Evolutionary conservation across 2,329 filamentous ascomycete species (phyloP), one percentile per base, ranked within the genome.

Genomic region (Calonectria leucothoes): DNA sequence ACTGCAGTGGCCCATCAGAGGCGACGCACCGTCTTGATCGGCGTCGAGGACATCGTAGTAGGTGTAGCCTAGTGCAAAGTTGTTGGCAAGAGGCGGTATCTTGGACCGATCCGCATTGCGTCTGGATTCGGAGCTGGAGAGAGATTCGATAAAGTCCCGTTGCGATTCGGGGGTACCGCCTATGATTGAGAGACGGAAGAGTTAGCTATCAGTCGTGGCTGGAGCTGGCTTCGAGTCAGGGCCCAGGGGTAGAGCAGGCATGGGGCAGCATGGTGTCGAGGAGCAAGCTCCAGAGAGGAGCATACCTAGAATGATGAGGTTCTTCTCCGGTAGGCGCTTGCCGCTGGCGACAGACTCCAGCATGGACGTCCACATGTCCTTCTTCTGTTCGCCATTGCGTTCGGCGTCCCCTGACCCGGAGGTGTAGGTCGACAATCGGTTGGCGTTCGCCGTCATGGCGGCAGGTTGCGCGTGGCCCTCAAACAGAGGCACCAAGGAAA

Each of bases 291-390:
- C 48, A 64, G 31, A 17, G n/a, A 45, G 14, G 42, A 66, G 48
- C 89, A 76, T 89, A 95, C 95, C 95, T 82, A 98, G 87, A 27
- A 98, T 93, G 51, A 98, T 86, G 75, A 98, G 86, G 83, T 96
- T 97, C 90, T 98, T 98, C 86, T 98, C 95, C 7, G 95, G 95
- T 81, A 98, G 87, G 79, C 94, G 91, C 88, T 97, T 97, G 78
- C 94, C 95, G 85, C 94, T 98, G 79, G 96, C 95, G 79, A 97
- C 96, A 67, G 92, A 93, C 84, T 97, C 95, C 78, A 98, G 89
- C 94, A 98, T 95, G 55, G 95, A 95, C 74, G 94, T 96, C 96
- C 96, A 98, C 85, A 98, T 93, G 83, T 98, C 95, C 85, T 94
- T 95, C 87, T 95, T 96, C 76, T 93, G 93, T 79, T 94, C 93